These are phyloP conservation scores for Salvia hispanica DNA, from an alignment of 257 asterid genomes.

Conservation along the genomic window DNA sequence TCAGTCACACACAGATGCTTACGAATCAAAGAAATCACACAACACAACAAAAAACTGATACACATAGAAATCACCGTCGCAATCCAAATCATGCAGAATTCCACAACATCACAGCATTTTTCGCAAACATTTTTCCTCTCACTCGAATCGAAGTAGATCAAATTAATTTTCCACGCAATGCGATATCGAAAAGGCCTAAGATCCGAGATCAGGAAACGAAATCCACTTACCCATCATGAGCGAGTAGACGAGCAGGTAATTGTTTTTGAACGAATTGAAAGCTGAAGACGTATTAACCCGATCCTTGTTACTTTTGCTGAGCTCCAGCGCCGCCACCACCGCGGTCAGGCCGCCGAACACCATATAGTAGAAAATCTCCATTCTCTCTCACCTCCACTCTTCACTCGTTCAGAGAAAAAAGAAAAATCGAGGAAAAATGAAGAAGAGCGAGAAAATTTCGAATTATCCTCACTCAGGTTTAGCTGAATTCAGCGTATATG, in stretches of 20 bases:
- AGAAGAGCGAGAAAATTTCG: constrained; percentile 16
- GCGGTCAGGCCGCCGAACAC: constrained; percentile 59
- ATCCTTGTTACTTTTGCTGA: constrained; percentile 63
- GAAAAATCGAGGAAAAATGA: constrained; percentile 1
- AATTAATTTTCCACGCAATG: constrained; percentile 15
- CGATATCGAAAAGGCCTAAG: constrained; percentile 25
- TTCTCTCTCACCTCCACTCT: constrained; percentile 26
- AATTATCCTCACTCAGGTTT: constrained; percentile 1
- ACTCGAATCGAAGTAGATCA: constrained; percentile 29
- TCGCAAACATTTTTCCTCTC: constrained; percentile 14
- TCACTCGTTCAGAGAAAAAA: not conserved
- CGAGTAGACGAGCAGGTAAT: constrained; percentile 66
- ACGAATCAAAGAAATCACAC: not conserved
- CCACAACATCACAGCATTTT: not conserved
- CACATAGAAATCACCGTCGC: not conserved
- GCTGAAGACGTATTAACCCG: constrained; percentile 58
- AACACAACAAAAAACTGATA: constrained; percentile 6
- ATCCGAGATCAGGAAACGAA: constrained; percentile 37
- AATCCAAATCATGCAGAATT: too few species aligned
- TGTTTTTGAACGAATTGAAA: constrained; percentile 65
- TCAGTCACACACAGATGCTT: constrained; percentile 12
- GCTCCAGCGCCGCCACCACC: constrained; percentile 62
- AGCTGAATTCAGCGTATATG: not conserved
- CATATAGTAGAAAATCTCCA: constrained; percentile 65
- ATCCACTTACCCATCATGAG: constrained; percentile 73